A percentile compares a stretch with the other conserved stretches of the same genome.
These are phyloP conservation scores for Boletus huronensis DNA, from an alignment of 768 basidiomycete species.

Conservation along the genomic window DNA sequence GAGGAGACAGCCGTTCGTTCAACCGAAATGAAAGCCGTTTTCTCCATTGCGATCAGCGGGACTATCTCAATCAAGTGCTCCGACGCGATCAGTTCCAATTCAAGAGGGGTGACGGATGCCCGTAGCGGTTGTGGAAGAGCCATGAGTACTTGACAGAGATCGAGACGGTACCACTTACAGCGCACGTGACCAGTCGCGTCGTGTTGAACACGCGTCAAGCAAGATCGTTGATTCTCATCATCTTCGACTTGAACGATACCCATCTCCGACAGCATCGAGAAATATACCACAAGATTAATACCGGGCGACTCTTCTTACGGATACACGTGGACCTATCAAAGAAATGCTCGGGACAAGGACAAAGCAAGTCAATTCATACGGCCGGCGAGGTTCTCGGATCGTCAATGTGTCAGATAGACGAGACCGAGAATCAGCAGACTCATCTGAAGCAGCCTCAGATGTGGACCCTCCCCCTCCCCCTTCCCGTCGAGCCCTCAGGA, in stretches of 20 bases:
- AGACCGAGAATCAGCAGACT: conserved; percentile 25
- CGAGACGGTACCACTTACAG: neutral
- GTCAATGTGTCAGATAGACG: conserved; percentile 42
- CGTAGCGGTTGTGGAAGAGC: conserved; percentile 72
- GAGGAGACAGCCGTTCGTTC: conserved; percentile 32
- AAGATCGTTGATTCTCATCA: neutral
- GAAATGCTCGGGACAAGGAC: conserved; percentile 59
- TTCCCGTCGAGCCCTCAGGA: conserved; percentile 8
- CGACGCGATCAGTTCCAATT: conserved; percentile 85
- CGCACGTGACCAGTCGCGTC: conserved; percentile 24
- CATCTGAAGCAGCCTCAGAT: conserved; percentile 36
- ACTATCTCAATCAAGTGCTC: conserved; percentile 84
- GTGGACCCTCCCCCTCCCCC: conserved; percentile 29
- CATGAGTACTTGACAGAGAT: conserved; percentile 38
- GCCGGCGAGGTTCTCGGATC: conserved; percentile 59
- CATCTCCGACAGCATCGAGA: neutral
- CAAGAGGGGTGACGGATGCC: conserved; percentile 72
- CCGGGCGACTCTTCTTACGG: neutral
- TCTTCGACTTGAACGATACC: conserved; percentile 5
- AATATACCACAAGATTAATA: neutral
- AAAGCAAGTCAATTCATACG: conserved; percentile 64
- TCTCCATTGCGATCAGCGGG: conserved; percentile 87
- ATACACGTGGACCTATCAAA: neutral
- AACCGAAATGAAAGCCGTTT: conserved; percentile 85
- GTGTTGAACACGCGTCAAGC: conserved; percentile 7